Base-by-base conservation (phyloP, 306 rosid species). In the Astragalus membranaceus region DNA sequence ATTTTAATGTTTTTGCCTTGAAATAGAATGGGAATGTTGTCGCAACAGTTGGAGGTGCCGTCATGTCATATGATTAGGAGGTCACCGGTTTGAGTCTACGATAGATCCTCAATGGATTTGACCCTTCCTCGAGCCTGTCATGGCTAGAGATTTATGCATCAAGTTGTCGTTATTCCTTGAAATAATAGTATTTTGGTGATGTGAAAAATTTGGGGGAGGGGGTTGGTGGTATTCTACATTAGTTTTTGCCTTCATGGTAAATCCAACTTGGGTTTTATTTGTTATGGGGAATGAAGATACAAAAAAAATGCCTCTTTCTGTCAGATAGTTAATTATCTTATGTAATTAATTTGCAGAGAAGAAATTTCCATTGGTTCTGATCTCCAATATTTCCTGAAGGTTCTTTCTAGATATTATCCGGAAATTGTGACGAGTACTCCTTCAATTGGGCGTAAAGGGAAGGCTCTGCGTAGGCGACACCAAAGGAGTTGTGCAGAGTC, bases 371-470 rank as follows among this genome's bases (percentile, higher is more conserved):
- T 32, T 15, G 44, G 32, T 48, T 72, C 50, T 32, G 35, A 48
- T 58, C 37, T 59, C 59, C 17, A 33, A 5, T 11, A 33, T 59
- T 43, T 74, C 59, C 74, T 56, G 73, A 72, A 93, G 98, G 86
- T 90, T 85, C 94, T 94, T 66, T 83, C 71, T 41, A 75, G 77
- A 62, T 82, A 88, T 76, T 84, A 87, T 78, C 97, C 96, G 0
- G 87, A 94, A 70, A 79, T 90, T 70, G 43, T 69, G 41, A 74
- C 23, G 67, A 76, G 73, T 43, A 81, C 79, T 77, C 96, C 89
- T 61, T 90, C 96, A 55, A 83, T 94, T 82, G 96, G 98, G 54
- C 97, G 95, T 48, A 96, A 88, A 78, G 97, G 98, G 79, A 94
- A 94, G 87, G 90, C 97, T 81, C 85, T 94, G 81, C 95, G 92